These are phyloP conservation scores for Cladophialophora exuberans DNA, from an alignment of 2,329 filamentous ascomycete genomes.

Conservation along the genomic window DNA sequence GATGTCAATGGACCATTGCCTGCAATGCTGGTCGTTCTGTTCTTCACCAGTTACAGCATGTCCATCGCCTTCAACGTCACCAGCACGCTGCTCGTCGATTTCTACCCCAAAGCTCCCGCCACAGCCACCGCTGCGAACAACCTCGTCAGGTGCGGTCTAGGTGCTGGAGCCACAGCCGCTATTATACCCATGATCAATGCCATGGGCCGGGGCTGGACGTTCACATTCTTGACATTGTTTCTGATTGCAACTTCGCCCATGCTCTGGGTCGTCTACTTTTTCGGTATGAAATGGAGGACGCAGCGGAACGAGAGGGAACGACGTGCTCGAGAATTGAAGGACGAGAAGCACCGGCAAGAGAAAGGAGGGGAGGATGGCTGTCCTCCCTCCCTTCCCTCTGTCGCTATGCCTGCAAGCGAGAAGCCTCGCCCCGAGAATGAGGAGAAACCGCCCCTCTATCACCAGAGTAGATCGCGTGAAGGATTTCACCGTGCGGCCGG, in stretches of 20 bases:
- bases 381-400: not conserved
- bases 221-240: slow-evolving; percentile 43
- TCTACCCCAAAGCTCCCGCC: slow-evolving; percentile 55
- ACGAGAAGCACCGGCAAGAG: slow-evolving; percentile 20
- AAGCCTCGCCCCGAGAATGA: not conserved
- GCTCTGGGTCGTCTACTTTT: slow-evolving; percentile 36
- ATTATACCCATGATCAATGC: slow-evolving; percentile 54
- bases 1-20: slow-evolving; percentile 39
- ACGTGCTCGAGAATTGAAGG: slow-evolving; percentile 17
- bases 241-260: slow-evolving; percentile 40
- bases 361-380: not conserved
- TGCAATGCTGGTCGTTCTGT: slow-evolving; percentile 40
- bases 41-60: slow-evolving; percentile 43
- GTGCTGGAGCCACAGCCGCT: slow-evolving; percentile 55
- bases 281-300: slow-evolving; percentile 38
- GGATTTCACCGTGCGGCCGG: no score
- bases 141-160: slow-evolving; percentile 56
- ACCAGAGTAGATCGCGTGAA: no score
- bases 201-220: slow-evolving; percentile 52
- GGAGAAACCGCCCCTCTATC: no score
- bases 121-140: slow-evolving; percentile 59
- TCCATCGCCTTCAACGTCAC: slow-evolving; percentile 48
- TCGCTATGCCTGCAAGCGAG: not conserved
- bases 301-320: slow-evolving; percentile 26
- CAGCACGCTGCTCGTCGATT: slow-evolving; percentile 54